Evolutionary conservation across 352 stramenopile species (phyloP).

Genomic region (Phytopythium mirpurense): DNA sequence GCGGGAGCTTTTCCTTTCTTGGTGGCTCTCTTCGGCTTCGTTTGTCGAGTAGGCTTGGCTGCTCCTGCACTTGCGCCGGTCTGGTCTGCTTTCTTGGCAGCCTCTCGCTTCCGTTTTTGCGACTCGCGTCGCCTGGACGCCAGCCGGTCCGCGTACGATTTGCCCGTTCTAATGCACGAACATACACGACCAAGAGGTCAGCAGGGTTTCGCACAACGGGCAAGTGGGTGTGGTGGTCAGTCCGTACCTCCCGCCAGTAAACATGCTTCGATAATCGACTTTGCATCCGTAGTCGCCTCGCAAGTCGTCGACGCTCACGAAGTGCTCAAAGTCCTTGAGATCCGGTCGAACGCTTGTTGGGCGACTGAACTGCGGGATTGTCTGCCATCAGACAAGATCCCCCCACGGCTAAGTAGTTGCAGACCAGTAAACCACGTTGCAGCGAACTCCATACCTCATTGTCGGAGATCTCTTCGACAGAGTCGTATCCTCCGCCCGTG

Average conservation of each 20-base stretch:
- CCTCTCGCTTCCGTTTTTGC: constrained; percentile 42
- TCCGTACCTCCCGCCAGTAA: constrained; percentile 54
- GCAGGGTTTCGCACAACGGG: not conserved
- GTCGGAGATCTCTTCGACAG: constrained; percentile 64
- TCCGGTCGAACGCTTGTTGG: constrained; percentile 27
- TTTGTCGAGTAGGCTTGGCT: constrained; percentile 2
- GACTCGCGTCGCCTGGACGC: constrained; percentile 29
- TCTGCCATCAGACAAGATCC: not conserved
- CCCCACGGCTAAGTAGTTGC: not conserved
- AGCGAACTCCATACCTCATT: constrained; percentile 33
- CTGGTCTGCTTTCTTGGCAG: constrained; percentile 11
- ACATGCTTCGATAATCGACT: constrained; percentile 71
- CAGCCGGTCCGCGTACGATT: constrained; percentile 54
- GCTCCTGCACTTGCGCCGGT: not conserved
- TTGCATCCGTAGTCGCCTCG: constrained; percentile 42
- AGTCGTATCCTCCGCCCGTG: constrained; percentile 14
- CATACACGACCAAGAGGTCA: not conserved
- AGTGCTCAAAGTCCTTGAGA: constrained; percentile 56
- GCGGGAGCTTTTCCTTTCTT: constrained; percentile 23
- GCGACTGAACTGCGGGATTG: constrained; percentile 11
- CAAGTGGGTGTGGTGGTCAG: not conserved
- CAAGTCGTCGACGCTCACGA: constrained; percentile 60
- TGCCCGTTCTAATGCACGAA: constrained; percentile 16
- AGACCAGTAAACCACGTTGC: not conserved
- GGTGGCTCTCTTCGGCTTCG: constrained; percentile 11